Evolutionary conservation across 1,284 basidiomycete genomes (phyloP).

Genomic region (Cutaneotrichosporon mucoides): DNA sequence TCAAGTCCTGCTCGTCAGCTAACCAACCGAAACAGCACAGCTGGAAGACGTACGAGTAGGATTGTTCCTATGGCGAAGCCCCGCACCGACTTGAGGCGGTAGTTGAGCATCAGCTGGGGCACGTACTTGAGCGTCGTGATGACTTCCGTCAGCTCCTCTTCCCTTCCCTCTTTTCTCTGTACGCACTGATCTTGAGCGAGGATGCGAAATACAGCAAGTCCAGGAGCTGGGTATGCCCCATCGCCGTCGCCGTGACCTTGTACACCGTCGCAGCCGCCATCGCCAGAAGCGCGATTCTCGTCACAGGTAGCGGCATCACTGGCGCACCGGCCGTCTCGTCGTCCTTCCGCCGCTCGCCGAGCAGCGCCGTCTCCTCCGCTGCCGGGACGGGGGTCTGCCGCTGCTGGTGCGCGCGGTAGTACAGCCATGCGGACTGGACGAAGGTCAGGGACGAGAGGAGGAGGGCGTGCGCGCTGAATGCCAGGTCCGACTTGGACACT

Average conservation of each 20-base stretch:
- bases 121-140: conserved; percentile 46
- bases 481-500: conserved; percentile 48
- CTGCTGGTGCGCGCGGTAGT: conserved; percentile 6
- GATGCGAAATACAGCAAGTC: conserved; percentile 47
- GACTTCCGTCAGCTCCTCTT: background rate
- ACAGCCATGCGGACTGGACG: conserved; percentile 34
- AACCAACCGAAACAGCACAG: background rate
- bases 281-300: conserved; percentile 25
- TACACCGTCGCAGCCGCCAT: conserved; percentile 27
- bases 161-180: no score
- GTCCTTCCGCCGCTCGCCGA: background rate
- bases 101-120: conserved; percentile 47
- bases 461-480: conserved; percentile 48
- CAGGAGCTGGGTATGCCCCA: conserved; percentile 32
- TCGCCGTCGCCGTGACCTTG: conserved; percentile 23
- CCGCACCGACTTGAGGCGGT: conserved; percentile 31
- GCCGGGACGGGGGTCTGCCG: conserved; percentile 2
- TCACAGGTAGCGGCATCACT: conserved; percentile 21
- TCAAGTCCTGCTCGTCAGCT: conserved; percentile 35
- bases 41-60: conserved; percentile 32
- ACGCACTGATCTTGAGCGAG: conserved; percentile 36
- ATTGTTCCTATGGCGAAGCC: conserved; percentile 43
- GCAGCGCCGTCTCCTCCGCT: conserved; percentile 10
- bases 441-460: conserved; percentile 33
- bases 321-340: conserved; percentile 5